These are phyloP conservation scores for Penicillium psychrofluorescens DNA, from an alignment of 495 filamentous ascomycete species.

Conservation along the genomic window DNA sequence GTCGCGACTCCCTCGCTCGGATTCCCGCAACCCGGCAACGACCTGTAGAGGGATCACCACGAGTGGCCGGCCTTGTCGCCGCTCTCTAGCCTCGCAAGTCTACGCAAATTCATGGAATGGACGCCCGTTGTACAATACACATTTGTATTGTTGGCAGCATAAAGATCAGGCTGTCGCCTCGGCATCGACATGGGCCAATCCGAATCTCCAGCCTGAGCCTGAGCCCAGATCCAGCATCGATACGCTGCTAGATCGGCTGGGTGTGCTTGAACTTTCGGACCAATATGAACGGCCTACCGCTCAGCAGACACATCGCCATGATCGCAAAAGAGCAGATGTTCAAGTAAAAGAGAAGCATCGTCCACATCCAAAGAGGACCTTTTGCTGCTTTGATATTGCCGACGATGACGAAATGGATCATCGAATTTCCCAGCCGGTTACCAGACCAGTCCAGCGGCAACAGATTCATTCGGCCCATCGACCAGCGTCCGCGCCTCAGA, in stretches of 20 bases:
- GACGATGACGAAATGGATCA: slow-evolving; percentile 13
- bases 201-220: slow-evolving; percentile 17
- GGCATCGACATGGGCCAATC: neutral
- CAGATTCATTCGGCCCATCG: slow-evolving; percentile 16
- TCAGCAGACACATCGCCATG: slow-evolving; percentile 7
- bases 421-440: slow-evolving; percentile 1
- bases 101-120: slow-evolving; percentile 29
- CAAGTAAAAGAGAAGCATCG: slow-evolving; percentile 15
- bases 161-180: slow-evolving; percentile 65
- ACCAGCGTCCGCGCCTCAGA: slow-evolving; percentile 3
- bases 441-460: slow-evolving; percentile 7
- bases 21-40: slow-evolving; percentile 73
- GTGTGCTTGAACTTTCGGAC: slow-evolving; percentile 51
- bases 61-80: slow-evolving; percentile 71
- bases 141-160: slow-evolving; percentile 87
- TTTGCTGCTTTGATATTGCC: slow-evolving; percentile 32
- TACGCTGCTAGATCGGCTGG: slow-evolving; percentile 70
- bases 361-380: slow-evolving; percentile 10
- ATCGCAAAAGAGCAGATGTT: slow-evolving; percentile 5
- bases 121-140: slow-evolving; percentile 26
- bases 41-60: slow-evolving; percentile 84
- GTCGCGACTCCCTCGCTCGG: slow-evolving; percentile 63
- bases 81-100: slow-evolving; percentile 40
- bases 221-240: slow-evolving; percentile 70
- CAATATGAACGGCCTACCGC: slow-evolving; percentile 20